phyloP scores from a whole-genome alignment of 257 asterid genomes.

The Anisodus tanguticus region DNA sequence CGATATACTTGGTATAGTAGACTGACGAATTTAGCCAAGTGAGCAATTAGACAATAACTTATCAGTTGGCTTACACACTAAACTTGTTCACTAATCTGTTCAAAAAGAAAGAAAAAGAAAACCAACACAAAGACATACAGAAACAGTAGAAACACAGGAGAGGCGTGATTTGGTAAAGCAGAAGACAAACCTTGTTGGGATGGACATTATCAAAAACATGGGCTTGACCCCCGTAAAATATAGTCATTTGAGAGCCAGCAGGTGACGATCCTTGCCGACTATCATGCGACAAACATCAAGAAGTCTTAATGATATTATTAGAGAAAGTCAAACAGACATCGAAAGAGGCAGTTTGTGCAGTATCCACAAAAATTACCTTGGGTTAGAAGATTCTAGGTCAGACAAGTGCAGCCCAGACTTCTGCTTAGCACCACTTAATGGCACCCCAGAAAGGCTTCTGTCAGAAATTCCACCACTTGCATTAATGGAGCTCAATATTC shows the following conservation, averaged over 20 bases:
- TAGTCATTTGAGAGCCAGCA: constrained; percentile 80
- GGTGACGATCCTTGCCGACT: constrained; percentile 66
- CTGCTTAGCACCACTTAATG: constrained; percentile 57
- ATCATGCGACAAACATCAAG: constrained; percentile 39
- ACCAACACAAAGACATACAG: background rate
- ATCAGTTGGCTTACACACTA: background rate
- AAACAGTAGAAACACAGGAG: background rate
- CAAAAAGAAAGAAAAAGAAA: background rate
- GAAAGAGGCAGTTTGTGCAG: background rate
- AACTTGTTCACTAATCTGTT: background rate
- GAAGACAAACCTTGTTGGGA: constrained; percentile 71
- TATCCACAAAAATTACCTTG: constrained; percentile 51
- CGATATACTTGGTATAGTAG: background rate
- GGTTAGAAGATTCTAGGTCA: constrained; percentile 70
- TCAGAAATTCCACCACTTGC: constrained; percentile 57
- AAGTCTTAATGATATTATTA: constrained; percentile 28
- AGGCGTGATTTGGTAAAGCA: constrained; percentile 14
- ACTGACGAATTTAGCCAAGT: background rate
- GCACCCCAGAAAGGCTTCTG: constrained; percentile 71
- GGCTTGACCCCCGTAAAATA: constrained; percentile 93
- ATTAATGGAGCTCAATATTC: constrained; percentile 64
- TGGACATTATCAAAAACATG: constrained; percentile 91
- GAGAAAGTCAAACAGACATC: constrained; percentile 1
- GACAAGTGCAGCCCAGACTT: constrained; percentile 53
- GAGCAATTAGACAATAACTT: constrained; percentile 24